phyloP scores from a whole-genome alignment of 352 stramenopile species.

The Pythium myriotylum region DNA sequence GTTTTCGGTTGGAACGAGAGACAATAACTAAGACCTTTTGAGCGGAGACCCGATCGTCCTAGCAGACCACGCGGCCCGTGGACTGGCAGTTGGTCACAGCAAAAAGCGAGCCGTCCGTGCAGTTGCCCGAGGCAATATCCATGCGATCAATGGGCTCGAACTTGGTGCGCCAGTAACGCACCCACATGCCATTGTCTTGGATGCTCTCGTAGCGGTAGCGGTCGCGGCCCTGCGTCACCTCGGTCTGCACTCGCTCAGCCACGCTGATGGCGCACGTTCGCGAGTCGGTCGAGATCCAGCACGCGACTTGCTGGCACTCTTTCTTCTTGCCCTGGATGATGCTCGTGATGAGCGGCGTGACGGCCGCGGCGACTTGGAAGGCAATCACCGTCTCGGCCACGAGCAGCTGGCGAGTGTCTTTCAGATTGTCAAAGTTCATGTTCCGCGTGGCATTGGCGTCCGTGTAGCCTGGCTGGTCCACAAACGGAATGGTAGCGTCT shows the following conservation, averaged over 20 bases:
- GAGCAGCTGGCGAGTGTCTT: background rate
- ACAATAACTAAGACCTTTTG: no score
- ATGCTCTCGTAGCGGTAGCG: slow-evolving; percentile 10
- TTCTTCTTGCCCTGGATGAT: slow-evolving; percentile 1
- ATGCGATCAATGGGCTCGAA: slow-evolving; percentile 10
- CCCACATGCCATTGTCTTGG: slow-evolving; percentile 12
- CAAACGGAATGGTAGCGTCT: slow-evolving; percentile 2
- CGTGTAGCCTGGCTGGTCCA: background rate
- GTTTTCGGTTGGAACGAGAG: no score
- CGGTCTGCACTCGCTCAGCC: slow-evolving; percentile 8
- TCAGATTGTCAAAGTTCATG: background rate
- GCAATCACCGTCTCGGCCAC: background rate
- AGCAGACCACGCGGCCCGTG: slow-evolving; percentile 11
- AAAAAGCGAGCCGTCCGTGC: slow-evolving; percentile 12
- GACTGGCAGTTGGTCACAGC: slow-evolving; percentile 10
- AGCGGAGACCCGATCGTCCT: no score
- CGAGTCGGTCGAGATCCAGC: slow-evolving; percentile 10
- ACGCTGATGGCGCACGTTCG: slow-evolving; percentile 2
- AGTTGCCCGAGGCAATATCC: slow-evolving; percentile 5
- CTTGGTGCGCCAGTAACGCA: slow-evolving; percentile 21
- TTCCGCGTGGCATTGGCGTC: slow-evolving; percentile 4
- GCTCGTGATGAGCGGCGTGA: background rate
- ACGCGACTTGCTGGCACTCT: slow-evolving; percentile 15
- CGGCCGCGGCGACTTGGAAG: slow-evolving; percentile 4
- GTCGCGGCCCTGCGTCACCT: slow-evolving; percentile 8